Evolutionary conservation across 2,329 filamentous ascomycete genomes (phyloP), one percentile per base, ranked within the genome.

Genomic region (Fusarium verticillioides): DNA sequence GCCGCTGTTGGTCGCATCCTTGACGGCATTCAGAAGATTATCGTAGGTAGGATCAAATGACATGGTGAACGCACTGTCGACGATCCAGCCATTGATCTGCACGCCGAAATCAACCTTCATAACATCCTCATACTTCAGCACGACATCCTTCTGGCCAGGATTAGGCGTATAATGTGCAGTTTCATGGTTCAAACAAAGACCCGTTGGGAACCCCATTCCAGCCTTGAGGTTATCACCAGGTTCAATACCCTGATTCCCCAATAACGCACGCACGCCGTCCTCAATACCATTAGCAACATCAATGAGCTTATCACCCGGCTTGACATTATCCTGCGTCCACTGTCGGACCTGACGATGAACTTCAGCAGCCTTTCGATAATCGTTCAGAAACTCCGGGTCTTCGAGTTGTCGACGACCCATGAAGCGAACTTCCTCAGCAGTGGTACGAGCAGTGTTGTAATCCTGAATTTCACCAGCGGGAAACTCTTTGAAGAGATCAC

Each of bases 131-230:
- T 90, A 80, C 75, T 92, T 85, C 40, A 95, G 83, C 16, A 94
- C 81, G 44, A 91, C 86, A 10, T 80, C 77, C 76, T 93, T 93
- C 81, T 95, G 95, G 26, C 93, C 93, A 1, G 93, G 91, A 78
- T 96, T 96, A 1, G 94, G 94, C 8, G 91, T 94, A 80, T 92
- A 96, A 82, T 96, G 94, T 2, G 94, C 94, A 1, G 93, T 93
- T 68, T 92, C 92, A 78, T 95, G 88, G 81, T 96, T 95, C 73
- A 96, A 87, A 78, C 91, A 94, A 47, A 96, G 84, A 58, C 94
- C 94, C 4, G 93, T 95, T 3, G 94, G 94, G 81, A 96, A 96
- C 1, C 92, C 94, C 87, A 96, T 91, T 39, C 94, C 94, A 30
- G 91, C 91, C 78, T 90, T 90, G 71, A 95, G 85, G 63, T 89